phyloP scores from a whole-genome alignment of 805 yeast species.

The Saccharomycopsis sp. region DNA sequence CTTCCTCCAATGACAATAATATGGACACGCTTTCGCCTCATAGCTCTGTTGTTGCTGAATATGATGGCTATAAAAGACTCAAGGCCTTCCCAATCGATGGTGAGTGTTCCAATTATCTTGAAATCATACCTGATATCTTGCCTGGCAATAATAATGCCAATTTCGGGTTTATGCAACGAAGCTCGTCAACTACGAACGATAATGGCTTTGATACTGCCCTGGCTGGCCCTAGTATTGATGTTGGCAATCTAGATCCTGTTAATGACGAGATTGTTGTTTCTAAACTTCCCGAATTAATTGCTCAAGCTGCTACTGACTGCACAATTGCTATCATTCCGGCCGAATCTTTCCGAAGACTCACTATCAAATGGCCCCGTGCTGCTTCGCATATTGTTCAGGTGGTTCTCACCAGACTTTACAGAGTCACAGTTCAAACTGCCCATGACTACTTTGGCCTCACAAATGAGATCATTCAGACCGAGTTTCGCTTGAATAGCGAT shows the following conservation, averaged over 20 bases:
- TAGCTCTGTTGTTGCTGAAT: constrained; percentile 1
- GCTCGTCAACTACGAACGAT: too few relatives aligned
- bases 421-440: constrained; percentile 88
- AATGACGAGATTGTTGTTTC: not conserved
- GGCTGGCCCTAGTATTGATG: not conserved
- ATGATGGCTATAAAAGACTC: constrained; percentile 4
- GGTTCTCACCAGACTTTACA: constrained; percentile 76
- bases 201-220: too few relatives aligned
- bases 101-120: constrained; percentile 3
- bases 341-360: constrained; percentile 68
- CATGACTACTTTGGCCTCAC: constrained; percentile 84
- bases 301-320: constrained; percentile 65
- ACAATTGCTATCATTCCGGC: constrained; percentile 91
- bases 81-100: not conserved
- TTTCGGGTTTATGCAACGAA: too few relatives aligned
- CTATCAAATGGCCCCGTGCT: constrained; percentile 73
- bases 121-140: constrained; percentile 9
- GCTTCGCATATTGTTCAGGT: constrained; percentile 93
- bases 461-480: constrained; percentile 72
- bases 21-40: not conserved
- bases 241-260: constrained; percentile 1
- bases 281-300: constrained; percentile 44
- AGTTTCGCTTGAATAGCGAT: constrained; percentile 51
- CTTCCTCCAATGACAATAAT: not conserved
- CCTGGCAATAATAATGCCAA: not conserved